Base-by-base conservation (phyloP, 2,329 filamentous ascomycete genomes). In the Colletotrichum nymphaeae region DNA sequence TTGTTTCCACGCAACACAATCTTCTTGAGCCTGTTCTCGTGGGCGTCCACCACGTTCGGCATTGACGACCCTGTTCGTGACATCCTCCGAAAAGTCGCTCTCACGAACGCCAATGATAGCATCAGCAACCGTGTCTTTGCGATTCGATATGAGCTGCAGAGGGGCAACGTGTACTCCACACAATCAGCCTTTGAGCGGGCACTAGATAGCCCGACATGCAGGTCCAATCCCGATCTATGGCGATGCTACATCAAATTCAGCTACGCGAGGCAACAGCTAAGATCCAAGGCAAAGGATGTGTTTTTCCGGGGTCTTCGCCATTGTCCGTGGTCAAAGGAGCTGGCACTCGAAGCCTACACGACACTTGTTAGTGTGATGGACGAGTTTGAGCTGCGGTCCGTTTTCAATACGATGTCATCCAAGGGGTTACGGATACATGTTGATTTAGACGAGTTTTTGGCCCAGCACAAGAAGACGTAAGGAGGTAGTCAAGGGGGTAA, bases 41-140 rank as follows among this genome's bases (percentile, higher is more conserved):
- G 92, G 86, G 92, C 94, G 74, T 92, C 96, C 79, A 87, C 90
- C 2, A 90, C 92, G 8, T 90, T 94, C 56, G 89, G 92, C 28
- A 88, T 97, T 67, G 90, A 95, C 74, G 94, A 97, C 76, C 93
- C 94, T 22, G 90, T 97, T 24, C 91, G 93, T n/a, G 86, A 88
- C 6, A 83, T 94, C 9, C 84, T 95, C 12, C 82, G 87, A 24
- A 86, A 87, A 79, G 87, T 87, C 78, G 81, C 90, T 0, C 81
- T 88, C 2, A 75, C 79, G 6, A 76, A 78, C 19, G 63, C 72
- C 7, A 80, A 85, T 64, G 87, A 88, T 77, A 82, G 82, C 53
- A 74, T 87, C 14, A 81, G 81, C 74, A 86, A 81, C 74, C 85
- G 87, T 8, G 74, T 86, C 14, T 89, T 90, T 78, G 84, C 87